Evolutionary conservation across 352 stramenopile species (phyloP), one percentile per base, ranked within the genome.

Genomic region (Halophytophthora batemanensis): DNA sequence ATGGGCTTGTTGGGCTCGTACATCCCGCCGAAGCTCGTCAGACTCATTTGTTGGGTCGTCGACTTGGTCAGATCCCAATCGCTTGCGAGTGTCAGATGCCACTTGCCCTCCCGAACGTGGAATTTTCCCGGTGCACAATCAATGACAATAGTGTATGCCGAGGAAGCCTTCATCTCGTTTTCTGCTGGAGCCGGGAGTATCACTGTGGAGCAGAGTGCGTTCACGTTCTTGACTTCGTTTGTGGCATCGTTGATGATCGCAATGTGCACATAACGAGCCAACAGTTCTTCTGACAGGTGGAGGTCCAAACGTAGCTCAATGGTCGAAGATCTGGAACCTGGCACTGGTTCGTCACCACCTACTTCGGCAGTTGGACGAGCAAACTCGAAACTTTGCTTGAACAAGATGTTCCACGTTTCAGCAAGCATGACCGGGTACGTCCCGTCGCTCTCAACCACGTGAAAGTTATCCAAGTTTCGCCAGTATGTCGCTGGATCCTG

Each of bases 1-100:
- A 90, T 54, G 0, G 74, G 61, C 15, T 85, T 84, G 61, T 93
- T 93, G 17, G 82, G 71, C 23, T 69, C 71, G 45, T 87, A 93
- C 0, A 39, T 25, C 1, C 71, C 79, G 28, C 57, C 64, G 36
- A 87, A 92, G 1, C 45, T 50, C 2, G 66, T 87, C 18, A 71
- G 35, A 42, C 63, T 71, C 45, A 73, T 77, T 23, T 58, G 45
- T 37, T 76, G 64, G 8, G 66, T 61, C 8, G 62, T 66, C 1
- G 64, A 54, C 22, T 71, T 62, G 17, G 58, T 61, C 40, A 82
- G 84, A 18, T 59, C 46, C 40, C 74, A 75, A 33, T 66, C 62
- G 39, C 76, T 87, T 3, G 69, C 76, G 1, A 92, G 19, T 1
- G 75, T 74, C 17, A 92, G 57, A 35, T 74, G 66, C 76, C 78